phyloP scores from a whole-genome alignment of 2,329 filamentous ascomycete genomes.

The Aspergillaceae sp. region DNA sequence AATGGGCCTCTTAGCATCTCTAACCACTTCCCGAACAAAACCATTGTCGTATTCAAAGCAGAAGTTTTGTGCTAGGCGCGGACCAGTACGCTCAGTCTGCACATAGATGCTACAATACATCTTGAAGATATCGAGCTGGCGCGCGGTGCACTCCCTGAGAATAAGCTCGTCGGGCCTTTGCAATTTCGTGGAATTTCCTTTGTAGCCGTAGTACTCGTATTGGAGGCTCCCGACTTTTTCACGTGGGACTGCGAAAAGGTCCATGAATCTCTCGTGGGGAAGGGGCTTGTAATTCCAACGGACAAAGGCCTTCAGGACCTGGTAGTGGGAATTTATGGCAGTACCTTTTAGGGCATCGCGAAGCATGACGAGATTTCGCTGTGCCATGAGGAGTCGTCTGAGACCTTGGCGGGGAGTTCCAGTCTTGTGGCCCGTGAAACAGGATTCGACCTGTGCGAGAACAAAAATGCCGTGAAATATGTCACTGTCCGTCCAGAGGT shows the following conservation, averaged over 20 bases:
- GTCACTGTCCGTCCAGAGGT: conserved; percentile 52
- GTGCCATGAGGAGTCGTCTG: conserved; percentile 52
- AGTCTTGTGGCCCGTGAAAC: conserved; percentile 55
- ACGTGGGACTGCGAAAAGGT: conserved; percentile 46
- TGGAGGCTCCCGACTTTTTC: conserved; percentile 44
- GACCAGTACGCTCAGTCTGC: neutral
- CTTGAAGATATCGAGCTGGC: conserved; percentile 47
- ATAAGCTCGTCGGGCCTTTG: conserved; percentile 52
- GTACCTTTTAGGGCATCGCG: conserved; percentile 53
- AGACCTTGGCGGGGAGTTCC: conserved; percentile 41
- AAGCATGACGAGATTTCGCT: conserved; percentile 48
- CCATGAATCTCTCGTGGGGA: conserved; percentile 15
- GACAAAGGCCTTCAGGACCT: conserved; percentile 50
- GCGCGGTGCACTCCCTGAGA: conserved; percentile 45
- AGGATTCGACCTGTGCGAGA: conserved; percentile 62
- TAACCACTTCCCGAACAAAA: neutral
- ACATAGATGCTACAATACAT: conserved; percentile 44
- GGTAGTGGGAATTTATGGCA: conserved; percentile 40
- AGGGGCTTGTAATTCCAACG: conserved; percentile 46
- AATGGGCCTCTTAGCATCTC: neutral
- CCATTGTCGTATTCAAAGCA: neutral
- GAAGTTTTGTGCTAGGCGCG: neutral
- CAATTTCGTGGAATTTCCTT: conserved; percentile 37
- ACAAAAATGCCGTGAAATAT: conserved; percentile 57
- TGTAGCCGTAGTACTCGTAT: conserved; percentile 28